Base-by-base conservation (phyloP, 176 grass and related monocot genomes). In the Typha latifolia region DNA sequence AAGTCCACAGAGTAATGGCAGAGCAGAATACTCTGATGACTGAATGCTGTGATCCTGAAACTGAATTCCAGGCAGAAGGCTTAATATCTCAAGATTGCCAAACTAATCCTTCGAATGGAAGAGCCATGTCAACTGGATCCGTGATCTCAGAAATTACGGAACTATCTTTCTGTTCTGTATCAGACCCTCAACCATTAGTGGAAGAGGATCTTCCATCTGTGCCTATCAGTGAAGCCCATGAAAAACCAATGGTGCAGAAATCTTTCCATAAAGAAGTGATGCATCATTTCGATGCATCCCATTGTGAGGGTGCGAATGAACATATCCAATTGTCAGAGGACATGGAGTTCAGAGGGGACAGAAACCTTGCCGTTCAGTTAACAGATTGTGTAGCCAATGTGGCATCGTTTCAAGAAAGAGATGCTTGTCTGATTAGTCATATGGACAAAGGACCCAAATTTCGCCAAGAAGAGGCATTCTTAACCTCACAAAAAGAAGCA, bases 401-500 rank as follows among this genome's bases (percentile, higher is more conserved):
- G 4, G 29, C 72, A 64, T 82, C 72, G 66, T 61, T 29, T 29
- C 27, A 88, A 48, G 66, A 84, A 70, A 77, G 73, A 70, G 66
- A 69, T 62, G 63, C 77, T n/a, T 74, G 69, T 66, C 62, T 88
- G 53, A 78, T 73, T 74, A 81, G 61, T 77, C 83, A 63, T 63
- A 71, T 69, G 23, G 81, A 91, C 15, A 78, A 69, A 69, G 69
- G 71, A 50, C 66, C 56, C 67, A 79, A 68, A 48, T 72, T 67
- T 62, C 87, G 51, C 7, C 16, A 18, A 51, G 49, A 64, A 12
- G 64, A 49, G 48, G 48, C 71, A 51, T 74, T 62, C 1, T 19
- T 64, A 34, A 64, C 21, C n/a, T 96, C 93, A 3, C 77, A 86
- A 70, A 76, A 78, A 69, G 82, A 81, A 75, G 63, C 82, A 32